Base-by-base conservation (phyloP, 768 basidiomycete species). In the Rhizopogon vinicolor region DNA sequence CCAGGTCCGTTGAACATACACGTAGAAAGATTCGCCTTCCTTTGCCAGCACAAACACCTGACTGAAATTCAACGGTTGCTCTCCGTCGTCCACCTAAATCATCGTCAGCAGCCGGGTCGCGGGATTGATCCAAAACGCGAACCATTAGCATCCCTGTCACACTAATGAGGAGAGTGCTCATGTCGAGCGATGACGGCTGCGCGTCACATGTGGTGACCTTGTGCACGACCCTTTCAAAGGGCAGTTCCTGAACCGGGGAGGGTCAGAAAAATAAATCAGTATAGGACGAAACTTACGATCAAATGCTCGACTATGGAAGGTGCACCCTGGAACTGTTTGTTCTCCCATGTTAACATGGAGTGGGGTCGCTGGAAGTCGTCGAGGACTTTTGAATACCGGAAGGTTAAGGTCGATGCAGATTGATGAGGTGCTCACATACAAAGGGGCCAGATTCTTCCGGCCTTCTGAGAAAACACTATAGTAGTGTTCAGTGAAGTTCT, bases 31-130 rank as follows among this genome's bases (percentile, higher is more conserved):
- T 18, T 60, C 63, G 5, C 77, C 82, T 2, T 95, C 91, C 28
- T 83, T 86, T 52, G 91, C 79, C 55, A 99, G 84, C 62, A 96
- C 93, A 84, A 99, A 99, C 59, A 85, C 77, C 74, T 99, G 97
- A 60, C 86, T 91, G 78, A 91, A 99, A 64, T 84, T 85, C 54
- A 99, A 75, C n/a, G 91, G 84, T 61, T 90, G 89, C 55, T 72
- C 42, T 59, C 77, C 78, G 58, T 89, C 91, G 62, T 98, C 95
- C 60, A 98, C 84, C 91, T 93, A 61, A 35, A 33, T 52, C 49
- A 18, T n/a, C 7, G 35, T 28, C 22, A 44, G 45, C 31, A 56
- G 57, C 44, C 44, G 56, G 18, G 45, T 31, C 10, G 35, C 42
- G 28, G 2, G 40, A 50, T 29, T 42, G 31, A 51, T 28, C 18